phyloP scores from a whole-genome alignment of 1,284 basidiomycete species.

The Fomitopsis betulina region DNA sequence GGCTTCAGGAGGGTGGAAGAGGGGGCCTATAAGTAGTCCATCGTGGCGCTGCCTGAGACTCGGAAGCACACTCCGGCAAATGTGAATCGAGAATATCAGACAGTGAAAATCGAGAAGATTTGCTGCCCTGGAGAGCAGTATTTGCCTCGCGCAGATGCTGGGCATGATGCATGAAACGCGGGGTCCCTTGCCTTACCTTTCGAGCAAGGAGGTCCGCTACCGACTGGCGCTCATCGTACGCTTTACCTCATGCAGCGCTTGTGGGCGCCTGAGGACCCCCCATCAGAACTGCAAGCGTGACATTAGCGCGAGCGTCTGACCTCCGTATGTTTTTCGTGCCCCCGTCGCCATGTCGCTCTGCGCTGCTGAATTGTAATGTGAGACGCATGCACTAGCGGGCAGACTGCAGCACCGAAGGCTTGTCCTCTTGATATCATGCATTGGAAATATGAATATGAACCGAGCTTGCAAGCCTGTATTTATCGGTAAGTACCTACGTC shows the following conservation, averaged over 20 bases:
- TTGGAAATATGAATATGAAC: not conserved
- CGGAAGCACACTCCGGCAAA: not conserved
- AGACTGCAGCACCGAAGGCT: not conserved
- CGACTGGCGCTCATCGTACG: not conserved
- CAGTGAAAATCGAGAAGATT: not conserved
- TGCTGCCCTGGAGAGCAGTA: not conserved
- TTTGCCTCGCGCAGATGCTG: slow-evolving; percentile 1
- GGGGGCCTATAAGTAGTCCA: slow-evolving; percentile 4
- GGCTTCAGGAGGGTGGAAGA: not conserved
- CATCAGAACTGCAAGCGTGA: slow-evolving; percentile 2
- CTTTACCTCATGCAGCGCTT: slow-evolving; percentile 1
- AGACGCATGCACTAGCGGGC: not conserved
- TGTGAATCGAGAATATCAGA: not conserved
- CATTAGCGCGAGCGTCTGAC: not conserved
- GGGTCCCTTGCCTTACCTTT: slow-evolving; percentile 1
- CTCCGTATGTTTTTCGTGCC: not conserved
- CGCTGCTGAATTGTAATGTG: not conserved
- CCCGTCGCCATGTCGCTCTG: not conserved
- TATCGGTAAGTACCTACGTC: not conserved
- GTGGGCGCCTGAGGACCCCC: not conserved
- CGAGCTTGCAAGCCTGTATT: not conserved
- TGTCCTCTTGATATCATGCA: not conserved
- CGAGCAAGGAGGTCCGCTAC: not conserved
- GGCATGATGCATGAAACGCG: slow-evolving; percentile 1
- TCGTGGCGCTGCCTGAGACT: slow-evolving; percentile 6